Percentiles rank a stretch among this genome's conserved stretches.
phyloP scores from a whole-genome alignment of 148 eudicot genomes.

The Camellia granthamiana region DNA sequence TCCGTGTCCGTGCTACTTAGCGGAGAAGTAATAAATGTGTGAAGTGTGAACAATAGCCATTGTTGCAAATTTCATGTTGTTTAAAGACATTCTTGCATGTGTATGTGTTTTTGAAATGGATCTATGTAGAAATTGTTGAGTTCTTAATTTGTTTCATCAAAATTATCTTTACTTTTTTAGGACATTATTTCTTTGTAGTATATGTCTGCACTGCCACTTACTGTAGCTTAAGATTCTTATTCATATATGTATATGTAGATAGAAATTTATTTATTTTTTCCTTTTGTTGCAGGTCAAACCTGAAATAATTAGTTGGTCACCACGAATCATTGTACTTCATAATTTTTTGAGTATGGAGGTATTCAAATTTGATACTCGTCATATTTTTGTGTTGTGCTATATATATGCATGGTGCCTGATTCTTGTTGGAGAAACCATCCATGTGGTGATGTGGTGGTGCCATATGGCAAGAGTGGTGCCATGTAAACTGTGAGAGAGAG shows the following conservation, averaged over 20 bases:
- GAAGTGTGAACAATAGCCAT: not conserved
- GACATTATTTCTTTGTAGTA: not conserved
- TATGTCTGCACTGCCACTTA: not conserved
- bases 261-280: not conserved
- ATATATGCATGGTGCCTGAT: not conserved
- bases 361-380: slow-evolving; percentile 3
- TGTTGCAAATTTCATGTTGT: not conserved
- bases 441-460: no score
- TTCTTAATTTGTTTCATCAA: not conserved
- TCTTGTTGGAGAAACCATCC: no score
- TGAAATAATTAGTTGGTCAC: slow-evolving; percentile 82
- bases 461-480: no score
- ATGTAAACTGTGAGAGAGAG: no score
- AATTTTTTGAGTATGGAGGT: slow-evolving; percentile 84
- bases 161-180: not conserved
- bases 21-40: not conserved
- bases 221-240: not conserved
- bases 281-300: slow-evolving; percentile 66
- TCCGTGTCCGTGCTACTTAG: no score
- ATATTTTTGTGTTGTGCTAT: not conserved
- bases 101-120: not conserved
- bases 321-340: slow-evolving; percentile 72
- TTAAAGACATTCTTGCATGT: not conserved
- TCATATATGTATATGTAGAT: no score
- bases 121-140: not conserved